Evolutionary conservation across 176 grass and related monocot genomes (phyloP).

Genomic region (Oryza brachyantha): DNA sequence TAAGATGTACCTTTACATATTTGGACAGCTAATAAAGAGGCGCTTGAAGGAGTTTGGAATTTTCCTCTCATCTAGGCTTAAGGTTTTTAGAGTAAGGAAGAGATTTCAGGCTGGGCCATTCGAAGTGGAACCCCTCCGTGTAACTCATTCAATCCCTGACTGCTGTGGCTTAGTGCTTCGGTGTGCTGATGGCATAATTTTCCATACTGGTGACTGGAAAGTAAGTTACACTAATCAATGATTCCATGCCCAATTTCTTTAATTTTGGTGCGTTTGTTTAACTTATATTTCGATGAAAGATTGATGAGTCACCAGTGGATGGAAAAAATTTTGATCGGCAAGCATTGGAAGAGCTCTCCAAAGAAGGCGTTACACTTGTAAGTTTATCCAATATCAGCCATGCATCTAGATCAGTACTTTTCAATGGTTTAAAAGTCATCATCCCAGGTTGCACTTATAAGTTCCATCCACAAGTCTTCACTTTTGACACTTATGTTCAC

Average conservation of each 20-base stretch:
- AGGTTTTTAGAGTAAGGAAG: slow-evolving; percentile 75
- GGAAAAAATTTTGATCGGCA: slow-evolving; percentile 90
- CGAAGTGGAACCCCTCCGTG: slow-evolving; percentile 94
- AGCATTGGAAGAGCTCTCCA: slow-evolving; percentile 93
- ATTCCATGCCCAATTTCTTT: not conserved
- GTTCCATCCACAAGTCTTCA: not conserved
- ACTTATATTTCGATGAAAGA: slow-evolving; percentile 45
- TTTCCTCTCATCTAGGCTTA: slow-evolving; percentile 82
- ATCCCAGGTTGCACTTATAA: slow-evolving; percentile 6
- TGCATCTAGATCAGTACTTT: not conserved
- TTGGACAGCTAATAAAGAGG: slow-evolving; percentile 86
- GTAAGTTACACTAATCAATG: slow-evolving; percentile 42
- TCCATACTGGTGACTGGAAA: slow-evolving; percentile 99
- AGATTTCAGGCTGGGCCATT: slow-evolving; percentile 95
- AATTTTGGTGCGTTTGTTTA: slow-evolving; percentile 4
- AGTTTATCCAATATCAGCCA: slow-evolving; percentile 38
- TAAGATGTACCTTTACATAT: slow-evolving; percentile 37
- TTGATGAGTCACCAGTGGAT: slow-evolving; percentile 97
- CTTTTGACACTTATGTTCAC: not conserved
- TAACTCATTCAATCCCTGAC: slow-evolving; percentile 99
- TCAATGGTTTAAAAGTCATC: not conserved
- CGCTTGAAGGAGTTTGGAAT: slow-evolving; percentile 98
- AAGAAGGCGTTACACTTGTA: slow-evolving; percentile 99
- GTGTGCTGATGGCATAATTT: slow-evolving; percentile 90
- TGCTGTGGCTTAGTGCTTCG: slow-evolving; percentile 95